Base-by-base conservation (phyloP, 2,329 filamentous ascomycete species). In the Elsinoe arachidis region DNA sequence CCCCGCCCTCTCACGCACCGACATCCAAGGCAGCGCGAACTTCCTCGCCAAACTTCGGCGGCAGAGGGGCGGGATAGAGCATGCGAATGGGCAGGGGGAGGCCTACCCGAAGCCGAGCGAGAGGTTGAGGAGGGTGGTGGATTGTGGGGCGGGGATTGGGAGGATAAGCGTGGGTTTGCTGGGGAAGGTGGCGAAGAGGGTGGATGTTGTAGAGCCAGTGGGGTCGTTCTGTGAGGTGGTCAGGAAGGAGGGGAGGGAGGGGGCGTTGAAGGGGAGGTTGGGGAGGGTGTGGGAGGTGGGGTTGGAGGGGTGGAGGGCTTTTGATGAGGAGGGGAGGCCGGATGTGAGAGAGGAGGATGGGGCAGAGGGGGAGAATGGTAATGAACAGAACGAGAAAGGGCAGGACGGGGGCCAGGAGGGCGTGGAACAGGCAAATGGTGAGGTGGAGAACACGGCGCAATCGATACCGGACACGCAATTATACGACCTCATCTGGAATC, bases 151-250 rank as follows among this genome's bases (percentile, higher is more conserved):
- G 0, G 82, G 91, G 0, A 95, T 96, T 58, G 92, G 91, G 0
- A 79, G 92, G 41, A 81, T 96, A 59, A 95, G 90, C 0, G 79
- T 86, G 58, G 87, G 87, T 0, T 78, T 96, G 3, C 76, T 96
- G n/a, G 72, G 85, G 26, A 76, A 82, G 21, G 74, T 92, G 1
- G 84, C 86, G n/a, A 74, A 82, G 14, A 73, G 78, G 2, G 85
- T 96, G 5, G 91, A 96, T 68, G 78, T 95, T 19, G 82, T 96
- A 33, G 91, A 96, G 74, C 92, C 91, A 0, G 82, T 96, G 17
- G 75, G 78, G 64, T 90, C 90, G 68, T 95, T 96, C 71, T 90
- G 89, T 1, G 77, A 79, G 12, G 74, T 76, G 17, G 72, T 95
- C 1, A 68, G 70, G 5, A 66, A 70, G 0, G 66, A 68, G 1